These are phyloP conservation scores for Leccinum imitatum DNA, from an alignment of 768 basidiomycete species.

Conservation along the genomic window DNA sequence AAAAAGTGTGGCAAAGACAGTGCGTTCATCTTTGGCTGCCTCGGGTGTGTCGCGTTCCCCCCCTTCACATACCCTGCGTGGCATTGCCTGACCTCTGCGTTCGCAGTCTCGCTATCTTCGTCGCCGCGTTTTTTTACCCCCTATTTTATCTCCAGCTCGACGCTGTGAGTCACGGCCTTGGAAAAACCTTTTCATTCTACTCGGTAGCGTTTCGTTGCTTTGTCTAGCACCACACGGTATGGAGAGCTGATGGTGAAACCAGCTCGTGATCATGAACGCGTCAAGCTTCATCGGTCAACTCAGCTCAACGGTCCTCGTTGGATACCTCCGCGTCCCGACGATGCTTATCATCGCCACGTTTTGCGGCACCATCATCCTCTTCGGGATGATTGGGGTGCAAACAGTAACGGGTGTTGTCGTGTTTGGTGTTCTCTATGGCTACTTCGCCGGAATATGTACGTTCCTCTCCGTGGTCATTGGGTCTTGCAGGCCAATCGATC, in stretches of 20 bases:
- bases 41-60: background rate
- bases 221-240: background rate
- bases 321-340: constrained; percentile 44
- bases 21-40: constrained; percentile 29
- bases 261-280: constrained; percentile 59
- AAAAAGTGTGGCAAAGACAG: constrained; percentile 26
- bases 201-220: constrained; percentile 38
- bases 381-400: constrained; percentile 46
- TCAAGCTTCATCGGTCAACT: constrained; percentile 54
- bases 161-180: constrained; percentile 46
- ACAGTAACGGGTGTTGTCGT: constrained; percentile 39
- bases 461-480: background rate
- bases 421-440: constrained; percentile 49
- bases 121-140: constrained; percentile 51
- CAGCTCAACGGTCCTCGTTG: constrained; percentile 45
- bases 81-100: background rate
- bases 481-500: background rate
- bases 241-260: background rate
- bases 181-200: constrained; percentile 54
- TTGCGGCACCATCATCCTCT: constrained; percentile 40
- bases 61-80: background rate
- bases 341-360: constrained; percentile 36
- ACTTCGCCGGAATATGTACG: constrained; percentile 50
- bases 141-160: constrained; percentile 62
- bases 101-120: constrained; percentile 30